Evolutionary conservation across 306 rosid species (phyloP), one percentile per base, ranked within the genome.

Genomic region (Geum urbanum): DNA sequence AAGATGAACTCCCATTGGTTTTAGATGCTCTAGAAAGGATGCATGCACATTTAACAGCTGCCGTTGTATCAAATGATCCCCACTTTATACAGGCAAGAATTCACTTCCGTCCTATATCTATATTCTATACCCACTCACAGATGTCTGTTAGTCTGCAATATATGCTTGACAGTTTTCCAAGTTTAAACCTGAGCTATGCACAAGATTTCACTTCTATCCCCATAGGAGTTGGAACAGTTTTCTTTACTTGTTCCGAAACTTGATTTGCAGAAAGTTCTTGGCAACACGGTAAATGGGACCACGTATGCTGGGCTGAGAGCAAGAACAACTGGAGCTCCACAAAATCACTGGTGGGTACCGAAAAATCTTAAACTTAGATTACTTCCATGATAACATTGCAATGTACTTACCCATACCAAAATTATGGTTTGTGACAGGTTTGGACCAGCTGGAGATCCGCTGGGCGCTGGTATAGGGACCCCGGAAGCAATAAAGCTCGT

Each of bases 381-480:
- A 22, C 51, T 67, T 71, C 2, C 6, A 12, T 1, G 2, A 27
- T 62, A 50, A 59, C 15, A 18, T 50, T 40, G 59, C 35, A 8
- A 11, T 48, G 27, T 72, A 54, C 41, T 76, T 73, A 58, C 53
- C 27, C 4, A 39, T 40, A 53, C 56, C 44, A 15, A 70, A 84
- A 70, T 39, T 14, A 84, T 62, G 63, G 56, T 76, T 11, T 51
- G 55, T 61, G 76, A 67, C 82, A 94, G 99, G 99, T 91, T 94
- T 80, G 97, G 99, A 72, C 99, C 97, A 2, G 87, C 96, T 7
- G 99, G 99, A n/a, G 99, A 94, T 59, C 89, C 97, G 0, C 83
- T 96, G 70, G 99, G 97, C 15, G 99, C 99, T 6, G 97, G 99
- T 69, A 91, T 94, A n/a, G 99, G 97, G 64, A 88, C 99, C 61